Evolutionary conservation across 225 moss, liverwort and hornwort species (phyloP).

Genomic region (Thuidium tamariscinum): DNA sequence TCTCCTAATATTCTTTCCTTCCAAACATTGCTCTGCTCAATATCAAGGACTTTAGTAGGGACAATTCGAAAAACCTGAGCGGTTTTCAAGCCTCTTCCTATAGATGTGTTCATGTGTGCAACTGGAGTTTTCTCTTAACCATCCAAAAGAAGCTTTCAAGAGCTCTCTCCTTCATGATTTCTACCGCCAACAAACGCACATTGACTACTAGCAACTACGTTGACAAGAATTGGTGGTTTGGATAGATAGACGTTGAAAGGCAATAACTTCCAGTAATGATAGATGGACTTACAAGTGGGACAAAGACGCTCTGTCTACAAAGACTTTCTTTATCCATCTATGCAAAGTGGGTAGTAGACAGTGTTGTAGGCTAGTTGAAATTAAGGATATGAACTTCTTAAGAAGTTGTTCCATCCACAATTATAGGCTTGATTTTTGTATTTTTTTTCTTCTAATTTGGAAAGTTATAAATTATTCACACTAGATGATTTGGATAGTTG

Average conservation of each 20-base stretch:
- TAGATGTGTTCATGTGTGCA: neutral
- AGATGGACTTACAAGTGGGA: neutral
- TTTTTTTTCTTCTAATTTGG: too few species aligned
- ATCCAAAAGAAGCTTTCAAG: neutral
- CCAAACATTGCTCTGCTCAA: too few species aligned
- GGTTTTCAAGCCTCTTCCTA: too few species aligned
- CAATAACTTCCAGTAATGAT: neutral
- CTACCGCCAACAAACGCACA: neutral
- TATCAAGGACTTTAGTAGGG: too few species aligned
- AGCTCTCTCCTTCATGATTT: neutral
- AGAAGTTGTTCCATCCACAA: neutral
- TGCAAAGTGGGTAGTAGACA: neutral
- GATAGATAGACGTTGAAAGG: slow-evolving; percentile 21
- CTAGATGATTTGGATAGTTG: neutral
- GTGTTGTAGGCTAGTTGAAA: neutral
- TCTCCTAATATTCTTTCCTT: too few species aligned
- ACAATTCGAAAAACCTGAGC: too few species aligned
- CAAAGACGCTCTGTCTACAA: neutral
- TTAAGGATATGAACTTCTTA: neutral
- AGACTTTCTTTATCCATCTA: neutral
- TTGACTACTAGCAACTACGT: neutral
- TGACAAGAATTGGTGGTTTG: neutral
- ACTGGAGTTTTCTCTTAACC: slow-evolving; percentile 20
- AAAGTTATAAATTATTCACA: neutral
- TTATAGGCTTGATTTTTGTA: neutral